Conservation (phyloP, 768 basidiomycete species). For the Leucocoprinus birnbaumii region DNA sequence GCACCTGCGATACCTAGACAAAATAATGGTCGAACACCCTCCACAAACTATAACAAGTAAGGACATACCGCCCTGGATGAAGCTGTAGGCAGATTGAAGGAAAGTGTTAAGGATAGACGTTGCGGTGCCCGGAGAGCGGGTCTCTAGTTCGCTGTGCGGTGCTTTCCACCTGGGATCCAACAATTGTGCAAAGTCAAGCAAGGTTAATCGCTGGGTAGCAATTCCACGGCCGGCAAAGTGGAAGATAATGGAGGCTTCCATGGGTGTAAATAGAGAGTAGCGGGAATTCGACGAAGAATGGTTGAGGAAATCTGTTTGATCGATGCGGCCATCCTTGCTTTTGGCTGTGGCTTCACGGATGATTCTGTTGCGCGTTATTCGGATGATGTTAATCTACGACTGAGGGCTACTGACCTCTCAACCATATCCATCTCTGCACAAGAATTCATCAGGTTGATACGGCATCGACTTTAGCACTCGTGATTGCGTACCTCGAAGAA, state of each 20-base stretch:
- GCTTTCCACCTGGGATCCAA: slow-evolving; percentile 87
- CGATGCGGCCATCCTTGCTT: slow-evolving; percentile 94
- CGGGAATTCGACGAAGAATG: slow-evolving; percentile 83
- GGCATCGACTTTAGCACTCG: neutral
- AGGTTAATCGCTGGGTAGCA: slow-evolving; percentile 64
- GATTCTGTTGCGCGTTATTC: slow-evolving; percentile 42
- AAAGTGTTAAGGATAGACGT: slow-evolving; percentile 52
- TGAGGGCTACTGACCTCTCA: slow-evolving; percentile 52
- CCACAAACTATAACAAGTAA: neutral
- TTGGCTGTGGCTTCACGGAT: slow-evolving; percentile 88
- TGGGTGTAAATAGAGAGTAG: slow-evolving; percentile 94
- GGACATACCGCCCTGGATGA: slow-evolving; percentile 73
- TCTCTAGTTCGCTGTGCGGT: slow-evolving; percentile 53
- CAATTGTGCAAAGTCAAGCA: slow-evolving; percentile 90
- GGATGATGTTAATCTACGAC: slow-evolving; percentile 11
- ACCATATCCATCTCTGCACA: slow-evolving; percentile 93
- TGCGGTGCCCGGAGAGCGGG: slow-evolving; percentile 23
- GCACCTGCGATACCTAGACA: slow-evolving; percentile 81
- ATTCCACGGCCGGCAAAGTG: slow-evolving; percentile 91
- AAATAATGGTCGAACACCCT: slow-evolving; percentile 16
- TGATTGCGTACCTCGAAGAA: slow-evolving; percentile 70
- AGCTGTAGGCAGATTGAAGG: slow-evolving; percentile 78
- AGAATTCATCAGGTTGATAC: neutral
- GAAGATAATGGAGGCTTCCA: slow-evolving; percentile 98
- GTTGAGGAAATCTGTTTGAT: slow-evolving; percentile 93